A percentile compares a stretch with the other conserved stretches of the same genome.
Evolutionary conservation across 75 land plant species (phyloP).

Genomic region (Pinus albicaulis): DNA sequence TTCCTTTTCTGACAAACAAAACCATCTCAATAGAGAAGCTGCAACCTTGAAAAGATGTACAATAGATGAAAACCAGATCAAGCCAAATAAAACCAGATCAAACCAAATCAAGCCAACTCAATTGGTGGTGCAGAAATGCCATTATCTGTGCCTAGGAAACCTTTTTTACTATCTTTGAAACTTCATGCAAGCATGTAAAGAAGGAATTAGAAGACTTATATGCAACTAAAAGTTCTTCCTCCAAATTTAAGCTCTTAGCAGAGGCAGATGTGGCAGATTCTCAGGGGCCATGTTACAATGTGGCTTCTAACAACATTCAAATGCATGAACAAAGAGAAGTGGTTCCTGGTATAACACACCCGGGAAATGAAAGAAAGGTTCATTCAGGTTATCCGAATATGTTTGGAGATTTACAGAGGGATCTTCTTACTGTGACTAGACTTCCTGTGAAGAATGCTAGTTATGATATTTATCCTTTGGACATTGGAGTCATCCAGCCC

Average conservation of each 20-base stretch:
- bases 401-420: not conserved
- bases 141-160: not conserved
- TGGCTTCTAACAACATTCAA: not conserved
- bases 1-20: not conserved
- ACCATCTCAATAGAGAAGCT: not conserved
- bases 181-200: not conserved
- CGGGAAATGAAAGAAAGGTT: not conserved
- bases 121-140: not conserved
- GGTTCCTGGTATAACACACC: not conserved
- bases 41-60: not conserved
- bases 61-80: not conserved
- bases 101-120: not conserved
- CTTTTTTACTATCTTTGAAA: not conserved
- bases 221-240: not conserved
- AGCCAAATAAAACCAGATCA: not conserved
- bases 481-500: slow-evolving; percentile 22
- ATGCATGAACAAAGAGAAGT: not conserved
- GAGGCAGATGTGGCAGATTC: not conserved
- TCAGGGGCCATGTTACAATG: not conserved
- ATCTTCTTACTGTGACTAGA: not conserved
- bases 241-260: not conserved
- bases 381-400: not conserved
- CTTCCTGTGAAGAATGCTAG: not conserved
- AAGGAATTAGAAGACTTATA: not conserved
- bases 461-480: slow-evolving; percentile 22